Evolutionary conservation across 495 filamentous ascomycete genomes (phyloP).

Genomic region (Neurospora africana): DNA sequence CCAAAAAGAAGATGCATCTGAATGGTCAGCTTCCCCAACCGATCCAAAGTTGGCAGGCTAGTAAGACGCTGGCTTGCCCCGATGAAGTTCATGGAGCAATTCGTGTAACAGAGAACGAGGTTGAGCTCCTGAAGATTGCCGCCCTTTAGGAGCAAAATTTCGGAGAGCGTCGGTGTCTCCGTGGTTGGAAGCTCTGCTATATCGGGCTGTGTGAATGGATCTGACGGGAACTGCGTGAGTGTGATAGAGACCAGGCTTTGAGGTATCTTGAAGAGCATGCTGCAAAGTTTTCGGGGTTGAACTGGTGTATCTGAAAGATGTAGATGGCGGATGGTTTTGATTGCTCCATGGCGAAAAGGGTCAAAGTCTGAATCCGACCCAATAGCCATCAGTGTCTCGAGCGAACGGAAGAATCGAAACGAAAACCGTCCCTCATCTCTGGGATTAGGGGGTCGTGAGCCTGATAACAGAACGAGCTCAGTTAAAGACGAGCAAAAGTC

Average conservation of each 20-base stretch:
- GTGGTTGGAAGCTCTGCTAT: neutral
- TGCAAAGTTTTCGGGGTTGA: neutral
- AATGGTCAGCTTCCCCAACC: neutral
- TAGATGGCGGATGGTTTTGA: neutral
- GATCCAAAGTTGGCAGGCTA: neutral
- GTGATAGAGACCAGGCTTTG: neutral
- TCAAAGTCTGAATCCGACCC: neutral
- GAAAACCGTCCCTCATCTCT: neutral
- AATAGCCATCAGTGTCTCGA: neutral
- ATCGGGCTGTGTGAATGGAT: accelerated
- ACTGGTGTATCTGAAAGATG: neutral
- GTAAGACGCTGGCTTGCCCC: neutral
- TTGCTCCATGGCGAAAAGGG: neutral
- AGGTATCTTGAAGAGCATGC: neutral
- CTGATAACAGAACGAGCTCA: too few relatives aligned
- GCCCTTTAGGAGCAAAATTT: neutral
- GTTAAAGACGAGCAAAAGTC: neutral
- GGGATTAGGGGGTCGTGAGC: too few relatives aligned
- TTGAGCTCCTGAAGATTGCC: neutral
- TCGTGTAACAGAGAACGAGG: neutral
- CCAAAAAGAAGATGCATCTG: constrained; percentile 1
- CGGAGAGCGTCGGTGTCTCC: neutral
- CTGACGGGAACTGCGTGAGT: neutral
- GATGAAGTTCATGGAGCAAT: neutral
- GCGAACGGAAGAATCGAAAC: neutral